Evolutionary conservation across 176 grass and related monocot species (phyloP).

Genomic region (Eragrostis nindensis): DNA sequence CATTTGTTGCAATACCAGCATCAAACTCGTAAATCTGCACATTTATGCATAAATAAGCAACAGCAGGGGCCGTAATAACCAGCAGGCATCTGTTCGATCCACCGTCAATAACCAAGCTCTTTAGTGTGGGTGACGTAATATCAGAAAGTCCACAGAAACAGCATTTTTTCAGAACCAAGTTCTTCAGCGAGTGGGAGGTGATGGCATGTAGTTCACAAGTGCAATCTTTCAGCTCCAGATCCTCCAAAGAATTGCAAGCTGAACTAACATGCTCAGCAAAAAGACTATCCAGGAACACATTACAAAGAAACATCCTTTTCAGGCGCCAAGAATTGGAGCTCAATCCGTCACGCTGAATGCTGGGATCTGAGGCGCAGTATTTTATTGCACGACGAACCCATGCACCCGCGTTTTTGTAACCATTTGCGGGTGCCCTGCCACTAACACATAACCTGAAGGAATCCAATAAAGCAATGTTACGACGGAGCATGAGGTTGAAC

Average conservation of each 20-base stretch:
- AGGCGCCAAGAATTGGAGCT: conserved; percentile 16
- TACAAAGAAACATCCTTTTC: not conserved
- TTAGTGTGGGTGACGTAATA: not conserved
- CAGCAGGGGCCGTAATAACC: not conserved
- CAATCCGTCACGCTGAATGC: not conserved
- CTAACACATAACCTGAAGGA: too few relatives aligned
- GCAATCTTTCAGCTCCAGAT: not conserved
- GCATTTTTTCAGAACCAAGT: conserved; percentile 1
- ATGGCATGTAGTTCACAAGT: not conserved
- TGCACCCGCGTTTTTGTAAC: too few relatives aligned
- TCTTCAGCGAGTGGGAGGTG: conserved; percentile 24
- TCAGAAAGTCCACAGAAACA: not conserved
- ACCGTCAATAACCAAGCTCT: not conserved
- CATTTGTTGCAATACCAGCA: conserved; percentile 2
- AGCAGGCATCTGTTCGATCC: not conserved
- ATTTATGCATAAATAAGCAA: not conserved
- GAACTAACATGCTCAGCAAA: not conserved
- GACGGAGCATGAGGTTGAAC: not conserved
- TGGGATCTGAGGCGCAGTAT: not conserved
- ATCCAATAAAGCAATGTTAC: not conserved
- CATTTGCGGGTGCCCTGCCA: too few relatives aligned
- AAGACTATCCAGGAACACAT: not conserved
- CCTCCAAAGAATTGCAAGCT: not conserved
- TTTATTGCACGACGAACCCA: conserved; percentile 35
- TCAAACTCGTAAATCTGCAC: too few relatives aligned